Conservation (phyloP, 2,329 filamentous ascomycete genomes). For the Podosphaera leucotricha region DNA sequence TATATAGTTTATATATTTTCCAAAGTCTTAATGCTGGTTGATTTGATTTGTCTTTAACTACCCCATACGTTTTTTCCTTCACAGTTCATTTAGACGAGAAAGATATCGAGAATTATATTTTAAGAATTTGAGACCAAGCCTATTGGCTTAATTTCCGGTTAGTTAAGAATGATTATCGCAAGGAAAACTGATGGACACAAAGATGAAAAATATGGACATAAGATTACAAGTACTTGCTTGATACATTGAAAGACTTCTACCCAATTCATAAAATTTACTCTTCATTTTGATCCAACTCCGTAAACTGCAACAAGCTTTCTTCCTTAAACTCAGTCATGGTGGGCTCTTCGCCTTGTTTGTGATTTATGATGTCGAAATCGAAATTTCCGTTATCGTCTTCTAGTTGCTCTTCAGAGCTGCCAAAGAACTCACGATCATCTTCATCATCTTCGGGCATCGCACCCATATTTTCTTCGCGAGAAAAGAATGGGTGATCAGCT, state of each 20-base stretch:
- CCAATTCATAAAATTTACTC: neutral
- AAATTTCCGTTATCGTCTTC: neutral
- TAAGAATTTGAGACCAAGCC: too few species aligned
- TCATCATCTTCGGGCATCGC: neutral
- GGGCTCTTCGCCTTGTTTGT: neutral
- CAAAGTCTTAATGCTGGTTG: too few species aligned
- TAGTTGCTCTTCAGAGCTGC: neutral
- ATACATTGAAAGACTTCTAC: neutral
- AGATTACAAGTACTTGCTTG: too few species aligned
- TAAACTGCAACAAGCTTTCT: neutral
- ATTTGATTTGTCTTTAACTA: too few species aligned
- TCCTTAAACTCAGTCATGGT: neutral
- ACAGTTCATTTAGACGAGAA: too few species aligned
- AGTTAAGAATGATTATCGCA: too few species aligned
- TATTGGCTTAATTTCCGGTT: too few species aligned
- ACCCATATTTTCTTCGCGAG: neutral
- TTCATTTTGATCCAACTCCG: neutral
- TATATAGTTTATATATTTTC: too few species aligned
- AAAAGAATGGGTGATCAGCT: slow-evolving; percentile 2
- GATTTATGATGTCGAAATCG: neutral
- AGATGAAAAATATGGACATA: too few species aligned
- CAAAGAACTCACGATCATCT: neutral
- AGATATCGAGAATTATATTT: too few species aligned
- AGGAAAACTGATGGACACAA: too few species aligned
- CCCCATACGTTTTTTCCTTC: too few species aligned